Conservation (phyloP, 148 eudicot genomes). For the Spergularia bocconei region DNA sequence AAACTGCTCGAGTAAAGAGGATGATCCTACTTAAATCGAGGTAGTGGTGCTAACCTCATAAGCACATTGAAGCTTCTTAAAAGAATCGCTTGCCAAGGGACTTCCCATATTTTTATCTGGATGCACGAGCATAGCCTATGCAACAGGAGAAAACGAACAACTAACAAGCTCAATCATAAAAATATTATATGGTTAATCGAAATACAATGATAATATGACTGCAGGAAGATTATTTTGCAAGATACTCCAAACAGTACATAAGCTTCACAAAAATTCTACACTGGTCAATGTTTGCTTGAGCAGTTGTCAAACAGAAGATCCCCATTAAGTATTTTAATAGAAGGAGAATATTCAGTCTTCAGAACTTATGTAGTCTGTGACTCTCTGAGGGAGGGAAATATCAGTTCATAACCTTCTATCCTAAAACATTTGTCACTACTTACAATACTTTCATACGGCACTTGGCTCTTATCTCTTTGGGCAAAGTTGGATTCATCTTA, state of each 20-base stretch:
- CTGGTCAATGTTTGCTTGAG: background rate
- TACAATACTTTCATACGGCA: background rate
- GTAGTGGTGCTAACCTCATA: constrained; percentile 59
- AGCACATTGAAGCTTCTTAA: constrained; percentile 97
- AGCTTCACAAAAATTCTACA: background rate
- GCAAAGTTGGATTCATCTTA: background rate
- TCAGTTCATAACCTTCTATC: too few relatives aligned
- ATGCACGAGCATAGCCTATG: constrained; percentile 99
- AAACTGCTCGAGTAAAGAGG: background rate
- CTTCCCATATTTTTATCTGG: constrained; percentile 99
- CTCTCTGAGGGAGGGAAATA: too few relatives aligned
- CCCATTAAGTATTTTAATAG: too few relatives aligned
- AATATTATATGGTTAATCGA: too few relatives aligned
- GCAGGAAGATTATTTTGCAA: background rate
- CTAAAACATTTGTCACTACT: too few relatives aligned
- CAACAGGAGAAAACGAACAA: constrained; percentile 11
- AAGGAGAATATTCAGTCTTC: too few relatives aligned
- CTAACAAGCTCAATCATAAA: background rate
- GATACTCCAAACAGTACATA: background rate
- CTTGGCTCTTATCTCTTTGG: background rate
- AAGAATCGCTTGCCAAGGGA: constrained; percentile 94
- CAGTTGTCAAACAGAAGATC: background rate
- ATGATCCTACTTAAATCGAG: background rate
- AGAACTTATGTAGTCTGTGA: too few relatives aligned
- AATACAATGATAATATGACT: background rate